Evolutionary conservation across 768 basidiomycete species (phyloP), one percentile per base, ranked within the genome.

Genomic region (Tulasnella sp.): DNA sequence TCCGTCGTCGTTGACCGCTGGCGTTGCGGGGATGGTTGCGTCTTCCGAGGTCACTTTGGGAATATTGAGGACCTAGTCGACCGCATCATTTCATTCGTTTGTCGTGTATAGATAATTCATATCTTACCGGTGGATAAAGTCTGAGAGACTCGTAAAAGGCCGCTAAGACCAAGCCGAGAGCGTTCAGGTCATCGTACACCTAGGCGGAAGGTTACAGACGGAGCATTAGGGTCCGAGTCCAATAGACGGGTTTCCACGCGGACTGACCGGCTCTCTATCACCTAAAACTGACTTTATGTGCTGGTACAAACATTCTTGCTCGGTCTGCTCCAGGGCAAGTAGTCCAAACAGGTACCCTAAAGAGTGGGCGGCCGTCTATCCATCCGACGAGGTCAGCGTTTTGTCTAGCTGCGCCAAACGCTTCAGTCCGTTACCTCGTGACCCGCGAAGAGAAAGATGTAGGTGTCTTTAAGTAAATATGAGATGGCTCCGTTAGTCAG

Each of bases 321-420:
- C 65, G 26, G 44, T 64, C 17, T 35, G 72, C 32, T 72, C 41
- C 2, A 44, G 35, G 5, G 72, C 72, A 5, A 72, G 44, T 35
- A 44, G 39, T 1, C 72, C 72, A 17, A 72, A 67, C 42, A 72
- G n/a, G 22, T 44, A 72, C n/a, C 64, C 72, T 12, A 72, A 32
- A 41, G 64, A 59, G 40, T 72, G 72, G 5, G 72, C 65, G 34
- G 37, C 67, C 11, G 72, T 72, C 65, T 72, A n/a, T 9, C 8
- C 29, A 35, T 19, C 12, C 12, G 29, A 32, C 17, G 41, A 22
- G 1, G 29, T 22, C 16, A 11, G 35, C 9, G 41, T 36, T 22
- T 19, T 1, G 17, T 3, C n/a, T 4, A 37, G 14, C 9, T 35
- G 19, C 7, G 47, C 2, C 16, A 44, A 5, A 12, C 47, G 26